Percentiles rank a stretch among this genome's conserved stretches.
phyloP scores from a whole-genome alignment of 192 early-diverging fungal species.

The Lobosporangium transversale region DNA sequence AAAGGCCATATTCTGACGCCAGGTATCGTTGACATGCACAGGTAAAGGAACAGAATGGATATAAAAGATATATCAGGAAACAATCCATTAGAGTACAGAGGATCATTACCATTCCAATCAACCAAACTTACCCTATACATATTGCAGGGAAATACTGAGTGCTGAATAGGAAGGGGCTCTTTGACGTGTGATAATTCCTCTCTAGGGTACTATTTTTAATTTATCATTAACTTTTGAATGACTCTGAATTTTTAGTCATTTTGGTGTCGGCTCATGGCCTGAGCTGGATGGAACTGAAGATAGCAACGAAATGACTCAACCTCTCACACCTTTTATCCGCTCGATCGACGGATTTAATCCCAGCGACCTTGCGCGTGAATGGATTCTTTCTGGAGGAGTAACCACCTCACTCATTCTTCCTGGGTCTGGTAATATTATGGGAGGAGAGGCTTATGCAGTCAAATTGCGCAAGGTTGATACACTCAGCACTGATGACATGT shows the following conservation, averaged over 20 bases:
- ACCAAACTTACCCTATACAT: no score
- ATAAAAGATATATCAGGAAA: neutral
- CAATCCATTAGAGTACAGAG: no score
- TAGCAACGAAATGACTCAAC: conserved; percentile 72
- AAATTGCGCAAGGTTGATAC: conserved; percentile 66
- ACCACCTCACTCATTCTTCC: conserved; percentile 78
- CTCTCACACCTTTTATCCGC: conserved; percentile 71
- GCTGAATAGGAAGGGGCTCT: neutral
- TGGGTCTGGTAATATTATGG: conserved; percentile 80
- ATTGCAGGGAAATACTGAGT: no score
- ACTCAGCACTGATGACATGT: conserved; percentile 73
- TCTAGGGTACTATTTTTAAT: neutral
- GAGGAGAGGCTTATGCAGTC: conserved; percentile 77
- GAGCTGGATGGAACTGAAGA: conserved; percentile 61
- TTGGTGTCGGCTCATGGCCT: conserved; percentile 75
- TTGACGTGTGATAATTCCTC: no score
- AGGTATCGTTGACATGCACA: conserved; percentile 82
- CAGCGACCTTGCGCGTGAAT: conserved; percentile 60
- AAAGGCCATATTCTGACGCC: conserved; percentile 76
- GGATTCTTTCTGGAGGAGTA: conserved; percentile 70
- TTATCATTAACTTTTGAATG: neutral
- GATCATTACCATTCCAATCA: no score
- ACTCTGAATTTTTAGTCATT: conserved; percentile 57
- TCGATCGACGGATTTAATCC: conserved; percentile 77
- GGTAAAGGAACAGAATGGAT: conserved; percentile 25